phyloP scores from a whole-genome alignment of 2,329 filamentous ascomycete species.

The Aspergillus sergii region DNA sequence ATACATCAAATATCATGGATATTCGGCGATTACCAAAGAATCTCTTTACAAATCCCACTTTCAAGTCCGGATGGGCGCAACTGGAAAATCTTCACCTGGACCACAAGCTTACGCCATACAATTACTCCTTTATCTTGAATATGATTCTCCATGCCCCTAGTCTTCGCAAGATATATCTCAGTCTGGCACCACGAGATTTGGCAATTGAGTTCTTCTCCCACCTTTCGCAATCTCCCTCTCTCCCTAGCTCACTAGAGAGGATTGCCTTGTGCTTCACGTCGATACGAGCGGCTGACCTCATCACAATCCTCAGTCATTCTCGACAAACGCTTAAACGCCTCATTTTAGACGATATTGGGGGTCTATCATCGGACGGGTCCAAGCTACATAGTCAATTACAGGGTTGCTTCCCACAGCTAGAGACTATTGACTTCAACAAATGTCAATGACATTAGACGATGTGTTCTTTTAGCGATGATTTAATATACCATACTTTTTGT shows the following conservation, averaged over 20 bases:
- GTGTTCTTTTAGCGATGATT: neutral
- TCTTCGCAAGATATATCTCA: slow-evolving; percentile 15
- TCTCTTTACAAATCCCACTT: slow-evolving; percentile 9
- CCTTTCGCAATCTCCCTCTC: neutral
- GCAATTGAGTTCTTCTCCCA: slow-evolving; percentile 15
- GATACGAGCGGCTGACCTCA: slow-evolving; percentile 5
- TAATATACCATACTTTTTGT: too few relatives aligned
- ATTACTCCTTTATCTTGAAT: slow-evolving; percentile 15
- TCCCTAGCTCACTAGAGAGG: slow-evolving; percentile 8
- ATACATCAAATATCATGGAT: slow-evolving; percentile 11
- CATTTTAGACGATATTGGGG: slow-evolving; percentile 1
- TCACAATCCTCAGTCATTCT: slow-evolving; percentile 7
- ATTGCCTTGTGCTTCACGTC: slow-evolving; percentile 9
- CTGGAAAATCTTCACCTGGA: slow-evolving; percentile 17
- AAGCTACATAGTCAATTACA: slow-evolving; percentile 4
- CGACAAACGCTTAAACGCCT: slow-evolving; percentile 6
- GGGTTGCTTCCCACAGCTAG: slow-evolving; percentile 6
- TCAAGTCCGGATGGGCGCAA: slow-evolving; percentile 6
- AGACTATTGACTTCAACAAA: slow-evolving; percentile 4
- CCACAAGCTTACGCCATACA: slow-evolving; percentile 13
- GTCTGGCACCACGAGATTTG: slow-evolving; percentile 10
- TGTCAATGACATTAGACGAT: neutral
- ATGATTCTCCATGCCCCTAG: slow-evolving; percentile 8
- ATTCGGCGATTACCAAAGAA: slow-evolving; percentile 12
- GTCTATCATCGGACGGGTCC: neutral